These are phyloP conservation scores for Sapria himalayana DNA, from an alignment of 345 rosid genomes.

Conservation along the genomic window DNA sequence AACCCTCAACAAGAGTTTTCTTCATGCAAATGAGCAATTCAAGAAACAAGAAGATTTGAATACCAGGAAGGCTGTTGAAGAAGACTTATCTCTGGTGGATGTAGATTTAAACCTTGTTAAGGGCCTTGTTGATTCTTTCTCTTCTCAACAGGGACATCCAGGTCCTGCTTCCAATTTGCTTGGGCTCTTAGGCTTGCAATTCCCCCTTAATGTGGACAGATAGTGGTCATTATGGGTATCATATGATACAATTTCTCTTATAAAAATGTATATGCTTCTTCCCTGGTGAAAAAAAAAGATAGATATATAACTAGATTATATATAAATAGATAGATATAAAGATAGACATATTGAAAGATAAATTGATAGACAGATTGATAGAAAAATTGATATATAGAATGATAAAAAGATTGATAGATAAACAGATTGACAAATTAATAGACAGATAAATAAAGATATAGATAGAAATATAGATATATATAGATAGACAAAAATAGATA, in stretches of 20 bases:
- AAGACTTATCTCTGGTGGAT: slow-evolving; percentile 49
- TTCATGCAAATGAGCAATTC: slow-evolving; percentile 28
- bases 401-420: too few relatives aligned
- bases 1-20: slow-evolving; percentile 43
- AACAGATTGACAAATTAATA: too few relatives aligned
- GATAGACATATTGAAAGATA: too few relatives aligned
- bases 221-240: not conserved
- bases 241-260: not conserved
- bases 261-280: not conserved
- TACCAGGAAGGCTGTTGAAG: slow-evolving; percentile 25
- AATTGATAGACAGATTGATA: too few relatives aligned
- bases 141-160: slow-evolving; percentile 83
- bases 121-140: slow-evolving; percentile 59
- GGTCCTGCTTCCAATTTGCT: slow-evolving; percentile 83
- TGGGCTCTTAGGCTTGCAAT: slow-evolving; percentile 63
- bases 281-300: too few relatives aligned
- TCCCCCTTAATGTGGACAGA: slow-evolving; percentile 35
- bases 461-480: too few relatives aligned
- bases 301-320: too few relatives aligned
- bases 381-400: too few relatives aligned
- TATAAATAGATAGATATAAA: too few relatives aligned
- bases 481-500: too few relatives aligned
- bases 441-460: too few relatives aligned
- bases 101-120: slow-evolving; percentile 76
- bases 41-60: slow-evolving; percentile 39